Evolutionary conservation across 2,329 filamentous ascomycete genomes (phyloP).

Genomic region (Cercospora citrullina): DNA sequence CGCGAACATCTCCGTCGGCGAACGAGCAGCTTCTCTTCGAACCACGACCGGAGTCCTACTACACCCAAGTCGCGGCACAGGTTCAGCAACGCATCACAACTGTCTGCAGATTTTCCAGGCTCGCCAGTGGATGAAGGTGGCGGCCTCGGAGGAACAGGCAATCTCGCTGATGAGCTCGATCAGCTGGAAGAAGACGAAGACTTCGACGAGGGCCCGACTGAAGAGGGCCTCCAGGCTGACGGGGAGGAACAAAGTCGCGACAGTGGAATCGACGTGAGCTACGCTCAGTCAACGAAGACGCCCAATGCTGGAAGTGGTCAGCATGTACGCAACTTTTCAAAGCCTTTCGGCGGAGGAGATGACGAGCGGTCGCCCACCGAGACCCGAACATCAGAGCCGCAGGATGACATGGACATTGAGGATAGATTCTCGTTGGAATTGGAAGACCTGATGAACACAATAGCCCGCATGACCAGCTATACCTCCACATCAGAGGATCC

Average conservation of each 20-base stretch:
- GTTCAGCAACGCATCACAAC: constrained; percentile 37
- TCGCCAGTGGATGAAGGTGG: constrained; percentile 40
- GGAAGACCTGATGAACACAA: constrained; percentile 38
- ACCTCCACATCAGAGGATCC: constrained; percentile 36
- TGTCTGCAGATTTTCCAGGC: constrained; percentile 40
- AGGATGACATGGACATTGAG: constrained; percentile 20
- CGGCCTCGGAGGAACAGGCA: constrained; percentile 64
- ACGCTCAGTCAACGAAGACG: constrained; percentile 9
- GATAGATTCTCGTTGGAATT: constrained; percentile 47
- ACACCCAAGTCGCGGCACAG: constrained; percentile 44
- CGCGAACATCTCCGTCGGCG: constrained; percentile 34
- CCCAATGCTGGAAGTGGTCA: background rate
- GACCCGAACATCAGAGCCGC: background rate
- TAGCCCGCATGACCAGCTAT: constrained; percentile 38
- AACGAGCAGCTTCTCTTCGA: constrained; percentile 46
- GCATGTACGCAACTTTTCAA: constrained; percentile 38
- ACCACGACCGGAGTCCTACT: constrained; percentile 46
- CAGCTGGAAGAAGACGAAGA: constrained; percentile 60
- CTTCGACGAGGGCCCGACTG: constrained; percentile 32
- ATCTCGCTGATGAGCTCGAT: constrained; percentile 79
- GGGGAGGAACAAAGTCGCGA: constrained; percentile 39
- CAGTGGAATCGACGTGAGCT: constrained; percentile 47
- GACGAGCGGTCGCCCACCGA: constrained; percentile 31
- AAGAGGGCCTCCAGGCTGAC: constrained; percentile 23
- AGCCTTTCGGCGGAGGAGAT: constrained; percentile 28